Conservation (phyloP, 2,329 filamentous ascomycete genomes). For the Phoma sp. region DNA sequence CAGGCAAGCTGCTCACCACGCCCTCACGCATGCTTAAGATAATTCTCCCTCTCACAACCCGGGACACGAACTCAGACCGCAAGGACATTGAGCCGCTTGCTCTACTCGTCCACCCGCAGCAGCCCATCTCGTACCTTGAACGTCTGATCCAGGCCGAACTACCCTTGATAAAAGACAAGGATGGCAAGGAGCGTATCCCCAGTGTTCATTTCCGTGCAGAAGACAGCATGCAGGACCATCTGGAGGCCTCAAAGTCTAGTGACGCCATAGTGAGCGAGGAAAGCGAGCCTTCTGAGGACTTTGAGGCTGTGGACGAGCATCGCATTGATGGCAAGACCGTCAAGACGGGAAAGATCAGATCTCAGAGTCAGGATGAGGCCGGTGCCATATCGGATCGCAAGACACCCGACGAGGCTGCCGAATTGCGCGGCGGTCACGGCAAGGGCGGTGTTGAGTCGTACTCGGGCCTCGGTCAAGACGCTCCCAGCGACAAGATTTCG, state of each 20-base stretch:
- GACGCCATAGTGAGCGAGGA: slow-evolving; percentile 36
- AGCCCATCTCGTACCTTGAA: slow-evolving; percentile 89
- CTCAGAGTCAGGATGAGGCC: background rate
- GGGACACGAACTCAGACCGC: slow-evolving; percentile 63
- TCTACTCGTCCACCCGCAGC: slow-evolving; percentile 84
- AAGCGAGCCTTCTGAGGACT: slow-evolving; percentile 46
- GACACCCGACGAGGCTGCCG: slow-evolving; percentile 38
- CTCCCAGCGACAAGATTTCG: slow-evolving; percentile 45
- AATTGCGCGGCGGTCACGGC: slow-evolving; percentile 56
- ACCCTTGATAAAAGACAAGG: slow-evolving; percentile 66
- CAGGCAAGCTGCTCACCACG: slow-evolving; percentile 79
- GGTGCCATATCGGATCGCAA: slow-evolving; percentile 27
- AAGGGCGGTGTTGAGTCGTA: slow-evolving; percentile 72
- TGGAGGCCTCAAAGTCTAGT: slow-evolving; percentile 33
- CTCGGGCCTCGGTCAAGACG: slow-evolving; percentile 71
- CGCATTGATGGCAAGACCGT: slow-evolving; percentile 58
- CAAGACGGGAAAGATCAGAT: slow-evolving; percentile 51
- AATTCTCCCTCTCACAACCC: slow-evolving; percentile 73
- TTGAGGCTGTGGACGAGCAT: slow-evolving; percentile 56
- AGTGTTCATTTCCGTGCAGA: slow-evolving; percentile 81
- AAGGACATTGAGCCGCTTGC: slow-evolving; percentile 84
- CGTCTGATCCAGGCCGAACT: slow-evolving; percentile 87
- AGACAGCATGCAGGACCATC: slow-evolving; percentile 69
- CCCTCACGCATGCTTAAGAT: slow-evolving; percentile 81
- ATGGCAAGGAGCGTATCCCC: slow-evolving; percentile 72